These are phyloP conservation scores for Eimeria sp. DNA, from an alignment of 169 alveolate species.

Conservation along the genomic window DNA sequence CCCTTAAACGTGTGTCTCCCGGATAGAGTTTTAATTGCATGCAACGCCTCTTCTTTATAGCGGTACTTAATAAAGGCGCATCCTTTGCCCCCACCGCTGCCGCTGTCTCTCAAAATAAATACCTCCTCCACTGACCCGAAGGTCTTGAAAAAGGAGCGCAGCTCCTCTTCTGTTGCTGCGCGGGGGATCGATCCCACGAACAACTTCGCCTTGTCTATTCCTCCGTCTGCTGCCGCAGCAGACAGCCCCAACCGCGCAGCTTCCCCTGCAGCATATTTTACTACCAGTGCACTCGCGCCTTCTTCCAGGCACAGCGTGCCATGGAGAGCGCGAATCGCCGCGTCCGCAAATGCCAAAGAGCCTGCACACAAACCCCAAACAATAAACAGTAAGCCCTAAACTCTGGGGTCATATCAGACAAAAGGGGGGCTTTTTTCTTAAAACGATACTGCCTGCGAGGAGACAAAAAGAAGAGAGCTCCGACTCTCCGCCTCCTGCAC, in stretches of 20 bases:
- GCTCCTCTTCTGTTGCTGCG: constrained; percentile 90
- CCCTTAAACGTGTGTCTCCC: constrained; percentile 92
- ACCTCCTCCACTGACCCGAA: constrained; percentile 94
- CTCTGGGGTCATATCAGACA: neutral
- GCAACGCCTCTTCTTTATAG: constrained; percentile 94
- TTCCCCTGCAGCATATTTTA: constrained; percentile 95
- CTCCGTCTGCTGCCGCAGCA: constrained; percentile 86
- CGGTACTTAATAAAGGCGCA: constrained; percentile 94
- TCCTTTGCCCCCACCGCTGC: constrained; percentile 92
- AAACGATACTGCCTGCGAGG: neutral
- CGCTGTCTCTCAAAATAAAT: constrained; percentile 91
- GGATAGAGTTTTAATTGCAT: constrained; percentile 90
- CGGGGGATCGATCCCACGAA: constrained; percentile 95
- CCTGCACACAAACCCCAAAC: constrained; percentile 86
- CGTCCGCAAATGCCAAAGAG: constrained; percentile 95
- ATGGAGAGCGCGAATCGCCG: constrained; percentile 93
- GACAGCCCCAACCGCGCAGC: constrained; percentile 90
- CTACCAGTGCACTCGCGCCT: constrained; percentile 92
- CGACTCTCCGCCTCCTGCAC: no score
- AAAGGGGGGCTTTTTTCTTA: no score
- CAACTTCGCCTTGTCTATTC: constrained; percentile 92
- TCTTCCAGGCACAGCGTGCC: constrained; percentile 90
- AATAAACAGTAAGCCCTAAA: neutral
- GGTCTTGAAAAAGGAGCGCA: constrained; percentile 90
- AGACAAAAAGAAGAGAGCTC: neutral